Conservation (phyloP, 352 stramenopile genomes). For the Hyaloperonospora arabidopsidis region DNA sequence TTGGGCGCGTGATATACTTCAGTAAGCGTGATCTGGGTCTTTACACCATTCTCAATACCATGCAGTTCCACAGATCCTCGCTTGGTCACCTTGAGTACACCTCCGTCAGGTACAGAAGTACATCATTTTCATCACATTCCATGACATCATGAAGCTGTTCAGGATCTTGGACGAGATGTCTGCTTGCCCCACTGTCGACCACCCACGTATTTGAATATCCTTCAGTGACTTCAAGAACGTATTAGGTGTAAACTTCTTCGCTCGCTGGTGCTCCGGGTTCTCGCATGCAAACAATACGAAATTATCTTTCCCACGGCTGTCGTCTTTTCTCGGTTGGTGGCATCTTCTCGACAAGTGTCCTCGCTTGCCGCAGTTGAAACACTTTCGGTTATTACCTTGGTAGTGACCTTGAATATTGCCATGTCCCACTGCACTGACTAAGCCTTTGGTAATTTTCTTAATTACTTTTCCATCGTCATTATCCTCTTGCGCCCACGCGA, state of each 20-base stretch:
- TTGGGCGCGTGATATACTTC: constrained; percentile 13
- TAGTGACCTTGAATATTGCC: no score
- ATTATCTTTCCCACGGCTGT: no score
- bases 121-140: background rate
- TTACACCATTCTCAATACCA: background rate
- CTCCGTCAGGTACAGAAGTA: background rate
- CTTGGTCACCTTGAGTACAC: background rate
- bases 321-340: no score
- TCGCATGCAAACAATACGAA: no score
- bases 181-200: background rate
- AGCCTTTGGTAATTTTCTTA: background rate
- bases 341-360: no score
- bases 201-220: background rate
- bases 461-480: background rate
- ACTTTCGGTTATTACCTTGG: no score
- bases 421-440: no score
- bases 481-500: background rate
- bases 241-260: no score
- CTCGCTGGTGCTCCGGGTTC: no score
- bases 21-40: background rate
- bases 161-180: background rate
- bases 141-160: background rate
- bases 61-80: background rate
- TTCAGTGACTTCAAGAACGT: no score
- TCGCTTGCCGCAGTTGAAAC: no score